Conservation (phyloP, 2,329 filamentous ascomycete species). For the Aaosphaeria pasadenensis region DNA sequence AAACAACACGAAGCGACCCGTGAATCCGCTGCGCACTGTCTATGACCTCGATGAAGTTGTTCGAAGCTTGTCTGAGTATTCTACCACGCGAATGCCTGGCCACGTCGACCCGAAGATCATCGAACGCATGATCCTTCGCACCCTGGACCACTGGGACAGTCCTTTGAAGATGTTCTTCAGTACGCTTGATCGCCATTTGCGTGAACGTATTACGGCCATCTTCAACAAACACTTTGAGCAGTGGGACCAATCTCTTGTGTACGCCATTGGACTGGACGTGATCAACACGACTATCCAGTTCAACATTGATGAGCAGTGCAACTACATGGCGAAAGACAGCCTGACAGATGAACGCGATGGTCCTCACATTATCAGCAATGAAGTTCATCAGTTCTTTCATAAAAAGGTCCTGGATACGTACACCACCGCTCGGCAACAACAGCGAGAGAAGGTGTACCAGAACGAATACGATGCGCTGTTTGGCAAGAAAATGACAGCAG, state of each 20-base stretch:
- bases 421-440: constrained; percentile 13
- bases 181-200: constrained; percentile 11
- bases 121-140: constrained; percentile 24
- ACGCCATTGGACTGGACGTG: constrained; percentile 16
- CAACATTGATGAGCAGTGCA: constrained; percentile 22
- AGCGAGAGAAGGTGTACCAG: constrained; percentile 24
- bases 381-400: constrained; percentile 16
- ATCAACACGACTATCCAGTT: constrained; percentile 20
- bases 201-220: constrained; percentile 10
- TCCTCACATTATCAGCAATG: constrained; percentile 32
- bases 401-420: constrained; percentile 16
- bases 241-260: constrained; percentile 30
- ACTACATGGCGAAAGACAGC: constrained; percentile 17
- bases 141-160: constrained; percentile 26
- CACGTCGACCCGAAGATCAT: constrained; percentile 35
- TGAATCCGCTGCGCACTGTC: not conserved
- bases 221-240: constrained; percentile 28
- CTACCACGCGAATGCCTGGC: constrained; percentile 27
- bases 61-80: constrained; percentile 18
- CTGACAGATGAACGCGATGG: constrained; percentile 32
- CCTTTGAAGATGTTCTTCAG: constrained; percentile 27
- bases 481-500: constrained; percentile 8
- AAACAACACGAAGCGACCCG: no score
- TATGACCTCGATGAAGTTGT: constrained; percentile 15
- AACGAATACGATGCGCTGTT: constrained; percentile 12